phyloP scores from a whole-genome alignment of 768 basidiomycete genomes.

The Albatrellus ellisii region DNA sequence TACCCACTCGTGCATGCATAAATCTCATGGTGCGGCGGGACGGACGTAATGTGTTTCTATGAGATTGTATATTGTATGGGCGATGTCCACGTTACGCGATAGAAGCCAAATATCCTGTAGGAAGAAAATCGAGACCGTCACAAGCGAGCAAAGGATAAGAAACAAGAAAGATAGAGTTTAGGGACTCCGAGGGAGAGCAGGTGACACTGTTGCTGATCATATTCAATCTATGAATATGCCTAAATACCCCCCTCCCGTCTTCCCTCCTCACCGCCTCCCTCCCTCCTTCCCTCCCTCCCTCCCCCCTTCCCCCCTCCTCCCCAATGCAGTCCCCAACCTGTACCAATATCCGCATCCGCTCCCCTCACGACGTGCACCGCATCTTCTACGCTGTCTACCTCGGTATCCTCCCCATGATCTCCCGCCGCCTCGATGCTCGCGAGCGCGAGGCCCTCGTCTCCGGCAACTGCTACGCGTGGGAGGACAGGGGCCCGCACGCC shows the following conservation, averaged over 20 bases:
- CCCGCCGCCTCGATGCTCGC: constrained; percentile 70
- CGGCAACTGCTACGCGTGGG: constrained; percentile 82
- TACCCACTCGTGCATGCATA: no score
- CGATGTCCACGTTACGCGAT: no score
- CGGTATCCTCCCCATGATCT: constrained; percentile 59
- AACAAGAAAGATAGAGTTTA: neutral
- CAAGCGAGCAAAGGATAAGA: no score
- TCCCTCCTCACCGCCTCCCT: neutral
- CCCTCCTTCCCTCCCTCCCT: constrained; percentile 8
- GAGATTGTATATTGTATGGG: no score
- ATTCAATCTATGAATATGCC: no score
- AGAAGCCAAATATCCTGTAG: no score
- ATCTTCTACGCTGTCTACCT: constrained; percentile 70
- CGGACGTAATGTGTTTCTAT: no score
- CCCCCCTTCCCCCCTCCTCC: constrained; percentile 14
- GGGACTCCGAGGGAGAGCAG: neutral
- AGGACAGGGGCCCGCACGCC: constrained; percentile 72
- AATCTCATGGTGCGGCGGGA: no score
- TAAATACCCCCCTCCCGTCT: neutral
- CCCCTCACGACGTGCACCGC: constrained; percentile 67
- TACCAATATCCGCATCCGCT: constrained; percentile 63
- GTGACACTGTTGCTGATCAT: no score
- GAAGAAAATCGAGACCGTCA: no score
- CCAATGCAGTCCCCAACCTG: constrained; percentile 67
- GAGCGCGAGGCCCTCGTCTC: constrained; percentile 53